phyloP scores from a whole-genome alignment of 2,329 filamentous ascomycete species.

The Pseudopithomyces maydicus region DNA sequence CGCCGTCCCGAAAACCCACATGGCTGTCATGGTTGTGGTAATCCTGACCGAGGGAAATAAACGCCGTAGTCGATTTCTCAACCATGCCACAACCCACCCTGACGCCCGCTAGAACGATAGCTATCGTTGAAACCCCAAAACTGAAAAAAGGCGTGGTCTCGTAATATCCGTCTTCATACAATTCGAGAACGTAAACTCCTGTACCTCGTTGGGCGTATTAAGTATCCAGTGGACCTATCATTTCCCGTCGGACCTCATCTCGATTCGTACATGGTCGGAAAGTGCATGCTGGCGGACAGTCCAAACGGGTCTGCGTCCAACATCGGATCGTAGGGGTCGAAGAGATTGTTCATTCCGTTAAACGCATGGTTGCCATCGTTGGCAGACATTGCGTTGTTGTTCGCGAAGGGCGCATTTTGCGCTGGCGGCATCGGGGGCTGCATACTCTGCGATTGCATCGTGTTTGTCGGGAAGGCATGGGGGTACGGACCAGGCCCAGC shows the following conservation, averaged over 20 bases:
- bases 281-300: slow-evolving; percentile 92
- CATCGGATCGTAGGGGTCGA: slow-evolving; percentile 81
- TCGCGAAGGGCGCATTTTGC: slow-evolving; percentile 42
- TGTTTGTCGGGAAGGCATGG: slow-evolving; percentile 55
- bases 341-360: slow-evolving; percentile 56
- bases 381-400: slow-evolving; percentile 37
- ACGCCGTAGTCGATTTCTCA: slow-evolving; percentile 30
- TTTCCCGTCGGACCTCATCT: slow-evolving; percentile 30
- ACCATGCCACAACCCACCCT: slow-evolving; percentile 15
- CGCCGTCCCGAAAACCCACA: slow-evolving; percentile 16
- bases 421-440: slow-evolving; percentile 44
- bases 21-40: slow-evolving; percentile 7
- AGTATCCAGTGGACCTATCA: not conserved
- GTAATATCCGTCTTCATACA: not conserved
- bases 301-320: slow-evolving; percentile 94
- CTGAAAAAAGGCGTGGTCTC: not conserved
- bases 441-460: slow-evolving; percentile 44
- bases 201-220: not conserved
- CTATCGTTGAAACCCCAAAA: slow-evolving; percentile 14
- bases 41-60: slow-evolving; percentile 16
- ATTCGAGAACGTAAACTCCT: not conserved
- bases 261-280: slow-evolving; percentile 73
- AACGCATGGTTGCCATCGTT: slow-evolving; percentile 45
- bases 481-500: slow-evolving; percentile 71
- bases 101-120: slow-evolving; percentile 41